Evolutionary conservation across 768 basidiomycete genomes (phyloP), one percentile per base, ranked within the genome.

Genomic region (Amanita pseudoporphyria): DNA sequence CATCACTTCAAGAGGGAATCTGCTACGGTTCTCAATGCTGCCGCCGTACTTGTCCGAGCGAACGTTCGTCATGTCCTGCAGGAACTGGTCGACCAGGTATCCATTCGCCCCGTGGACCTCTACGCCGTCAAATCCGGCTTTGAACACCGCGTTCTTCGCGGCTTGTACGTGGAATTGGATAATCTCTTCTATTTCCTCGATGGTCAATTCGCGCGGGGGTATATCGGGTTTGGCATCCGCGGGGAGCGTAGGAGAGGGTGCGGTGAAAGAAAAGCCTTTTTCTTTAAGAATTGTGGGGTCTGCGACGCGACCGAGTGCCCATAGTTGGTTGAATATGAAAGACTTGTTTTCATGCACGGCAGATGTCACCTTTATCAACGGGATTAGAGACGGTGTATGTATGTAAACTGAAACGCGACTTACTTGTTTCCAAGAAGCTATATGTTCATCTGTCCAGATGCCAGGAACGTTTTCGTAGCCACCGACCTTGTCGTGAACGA

Each of bases 11-110:
- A 82, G 63, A 0, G 62, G 57, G 59, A 88, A 86, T 22, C 76
- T 68, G 1, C 70, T 65, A 5, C 87, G 68, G 49, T 74, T 76
- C 59, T 82, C 76, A 24, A 85, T 63, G 39, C 72, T 74, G 2
- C 87, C 86, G 0, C 86, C 86, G 60, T 82, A 89, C 39, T 71
- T 64, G 58, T 87, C 84, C 6, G 72, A 77, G 13, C 82, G 71
- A 4, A 70, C 57, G 61, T 86, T 85, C 31, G 67, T 67, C n/a
- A 67, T 58, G 22, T 73, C 67, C 56, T 82, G 78, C 9, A 80
- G 52, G 67, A 86, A 84, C 58, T 85, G 80, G 56, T 85, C 78
- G 13, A 72, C 48, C 9, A 81, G 59, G 52, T 74, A 76, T 0
- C 72, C 71, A 49, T 75, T 73, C 45, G 69, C 71, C 48, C 63